Evolutionary conservation across 2,329 filamentous ascomycete genomes (phyloP).

Genomic region (Aspergillus quadricinctus): DNA sequence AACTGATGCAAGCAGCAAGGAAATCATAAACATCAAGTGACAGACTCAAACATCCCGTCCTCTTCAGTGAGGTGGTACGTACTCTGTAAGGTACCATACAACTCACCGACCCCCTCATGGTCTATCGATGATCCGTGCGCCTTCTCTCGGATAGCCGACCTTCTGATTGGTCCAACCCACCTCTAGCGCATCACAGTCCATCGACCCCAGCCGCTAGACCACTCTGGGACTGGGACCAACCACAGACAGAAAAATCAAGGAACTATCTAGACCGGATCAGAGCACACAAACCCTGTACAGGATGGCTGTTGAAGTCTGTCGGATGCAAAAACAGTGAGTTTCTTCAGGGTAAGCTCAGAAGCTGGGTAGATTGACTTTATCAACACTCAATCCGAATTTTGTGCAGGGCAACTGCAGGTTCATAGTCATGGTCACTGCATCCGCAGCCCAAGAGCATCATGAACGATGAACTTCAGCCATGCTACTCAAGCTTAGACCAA

Average conservation of each 20-base stretch:
- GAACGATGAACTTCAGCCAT: no score
- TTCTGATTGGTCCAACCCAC: background rate
- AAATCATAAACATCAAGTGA: background rate
- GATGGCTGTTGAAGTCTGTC: no score
- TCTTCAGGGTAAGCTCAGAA: no score
- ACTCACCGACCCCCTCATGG: background rate
- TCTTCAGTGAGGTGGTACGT: background rate
- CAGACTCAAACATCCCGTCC: background rate
- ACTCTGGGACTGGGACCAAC: background rate
- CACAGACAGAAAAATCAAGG: background rate
- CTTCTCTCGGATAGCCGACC: background rate
- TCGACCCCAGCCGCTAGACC: background rate
- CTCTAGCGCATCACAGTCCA: background rate
- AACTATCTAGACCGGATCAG: no score
- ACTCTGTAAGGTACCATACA: background rate
- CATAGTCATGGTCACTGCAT: no score
- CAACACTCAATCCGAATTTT: no score
- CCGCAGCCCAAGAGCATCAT: no score
- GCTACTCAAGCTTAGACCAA: no score
- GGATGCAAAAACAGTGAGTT: no score
- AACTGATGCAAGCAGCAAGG: background rate
- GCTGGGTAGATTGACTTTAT: no score
- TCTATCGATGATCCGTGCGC: background rate
- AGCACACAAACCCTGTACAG: no score
- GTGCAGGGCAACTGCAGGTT: no score